These are phyloP conservation scores for Russula griseocarnosa DNA, from an alignment of 768 basidiomycete genomes.

Conservation along the genomic window DNA sequence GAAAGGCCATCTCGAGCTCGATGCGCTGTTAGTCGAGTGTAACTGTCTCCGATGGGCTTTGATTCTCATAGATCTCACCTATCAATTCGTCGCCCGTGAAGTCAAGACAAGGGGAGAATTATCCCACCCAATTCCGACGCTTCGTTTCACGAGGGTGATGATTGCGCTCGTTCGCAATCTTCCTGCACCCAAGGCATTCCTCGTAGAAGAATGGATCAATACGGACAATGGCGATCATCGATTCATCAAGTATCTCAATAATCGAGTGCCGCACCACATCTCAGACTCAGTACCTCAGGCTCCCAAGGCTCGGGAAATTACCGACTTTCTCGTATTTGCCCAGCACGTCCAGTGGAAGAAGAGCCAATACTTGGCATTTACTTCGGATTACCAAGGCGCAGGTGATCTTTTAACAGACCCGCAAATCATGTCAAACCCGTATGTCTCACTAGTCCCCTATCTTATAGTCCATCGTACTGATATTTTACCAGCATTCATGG, in stretches of 20 bases:
- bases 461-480: not conserved
- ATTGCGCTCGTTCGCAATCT: not conserved
- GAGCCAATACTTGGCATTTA: too few species aligned
- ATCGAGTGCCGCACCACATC: too few species aligned
- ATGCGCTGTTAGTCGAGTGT: too few species aligned
- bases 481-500: too few species aligned
- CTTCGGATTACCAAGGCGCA: too few species aligned
- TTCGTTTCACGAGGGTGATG: not conserved
- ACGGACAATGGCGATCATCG: not conserved
- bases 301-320: too few species aligned
- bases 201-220: not conserved
- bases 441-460: not conserved
- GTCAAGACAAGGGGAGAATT: not conserved
- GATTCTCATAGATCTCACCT: not conserved
- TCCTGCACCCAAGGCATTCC: not conserved
- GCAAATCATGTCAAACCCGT: not conserved
- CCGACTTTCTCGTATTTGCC: too few species aligned
- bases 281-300: too few species aligned
- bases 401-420: not conserved
- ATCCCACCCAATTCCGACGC: not conserved
- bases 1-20: not conserved
- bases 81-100: not conserved
- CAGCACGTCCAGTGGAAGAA: too few species aligned
- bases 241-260: not conserved
- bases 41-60: not conserved